Base-by-base conservation (phyloP, 2,329 filamentous ascomycete genomes). In the Pseudopithomyces chartarum region DNA sequence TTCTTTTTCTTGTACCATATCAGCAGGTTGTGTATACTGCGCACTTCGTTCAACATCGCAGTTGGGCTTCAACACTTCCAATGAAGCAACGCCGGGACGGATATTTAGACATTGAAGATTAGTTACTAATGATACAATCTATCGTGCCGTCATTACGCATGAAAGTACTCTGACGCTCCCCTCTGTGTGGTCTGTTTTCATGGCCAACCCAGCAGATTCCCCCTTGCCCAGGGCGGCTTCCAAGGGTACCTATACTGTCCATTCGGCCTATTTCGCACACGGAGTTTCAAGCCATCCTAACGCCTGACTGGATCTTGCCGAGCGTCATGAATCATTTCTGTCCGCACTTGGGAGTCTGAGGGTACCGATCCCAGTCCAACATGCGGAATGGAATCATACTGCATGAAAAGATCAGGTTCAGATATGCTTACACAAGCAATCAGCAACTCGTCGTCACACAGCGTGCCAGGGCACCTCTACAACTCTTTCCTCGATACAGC, bases 171-270 rank as follows among this genome's bases (percentile, higher is more conserved):
- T 17, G 17, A 17, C 15, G n/a, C n/a, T n/a, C 15, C 13, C 11
- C 26, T 12, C 2, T 17, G 42, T 44, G 22, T 17, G 17, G 11
- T 40, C 17, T 40, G 7, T 17, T 40, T 15, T 59, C 44, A 64
- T 38, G 48, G 49, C 72, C 70, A 74, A 5, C 71, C 70, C 6
- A 74, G 56, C 29, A 68, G 53, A 63, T 68, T 66, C 15, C 73
- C 73, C 53, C 63, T 61, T 29, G 70, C 71, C 60, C 67, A 74
- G 6, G 67, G 67, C 53, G 73, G 70, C 60, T 71, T 73, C 71
- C 70, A 74, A 7, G 71, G 70, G 48, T 74, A 75, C 59, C 64
- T 52, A 58, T 65, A 74, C 15, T 40, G 48, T 13, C 54, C 56
- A 32, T 62, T 40, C 17, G 61, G 54, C n/a, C 58, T 55, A 59